phyloP scores from a whole-genome alignment of 2,329 filamentous ascomycete genomes.

The Aspergillus luchuensis region DNA sequence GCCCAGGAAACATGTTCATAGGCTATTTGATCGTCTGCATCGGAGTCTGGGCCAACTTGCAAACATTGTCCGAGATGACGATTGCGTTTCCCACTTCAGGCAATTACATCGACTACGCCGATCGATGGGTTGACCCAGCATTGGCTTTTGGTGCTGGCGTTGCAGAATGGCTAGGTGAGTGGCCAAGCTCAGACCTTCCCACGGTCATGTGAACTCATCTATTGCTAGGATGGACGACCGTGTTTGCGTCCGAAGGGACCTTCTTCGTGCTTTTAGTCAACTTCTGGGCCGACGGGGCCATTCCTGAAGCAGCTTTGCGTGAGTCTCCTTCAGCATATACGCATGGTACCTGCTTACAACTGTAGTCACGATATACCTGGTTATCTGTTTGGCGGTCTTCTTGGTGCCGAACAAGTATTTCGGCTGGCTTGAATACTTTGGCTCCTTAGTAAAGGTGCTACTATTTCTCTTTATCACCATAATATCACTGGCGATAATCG shows the following conservation, averaged over 20 bases:
- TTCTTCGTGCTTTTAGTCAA: slow-evolving; percentile 13
- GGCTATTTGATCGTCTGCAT: slow-evolving; percentile 9
- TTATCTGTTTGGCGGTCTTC: slow-evolving; percentile 27
- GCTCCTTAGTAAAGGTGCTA: slow-evolving; percentile 42
- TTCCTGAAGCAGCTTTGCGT: slow-evolving; percentile 13
- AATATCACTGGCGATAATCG: slow-evolving; percentile 40
- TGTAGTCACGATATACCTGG: slow-evolving; percentile 15
- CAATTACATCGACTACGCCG: slow-evolving; percentile 43
- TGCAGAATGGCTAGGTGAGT: slow-evolving; percentile 24
- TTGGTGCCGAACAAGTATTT: slow-evolving; percentile 34
- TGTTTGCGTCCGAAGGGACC: slow-evolving; percentile 11
- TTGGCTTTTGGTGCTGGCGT: slow-evolving; percentile 42
- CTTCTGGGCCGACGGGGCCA: slow-evolving; percentile 3
- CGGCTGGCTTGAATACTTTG: slow-evolving; percentile 42
- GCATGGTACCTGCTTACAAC: not conserved
- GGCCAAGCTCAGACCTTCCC: not conserved
- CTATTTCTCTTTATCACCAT: slow-evolving; percentile 42
- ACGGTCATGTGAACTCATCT: not conserved
- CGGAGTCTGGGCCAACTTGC: slow-evolving; percentile 15
- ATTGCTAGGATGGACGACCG: slow-evolving; percentile 10
- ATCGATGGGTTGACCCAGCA: slow-evolving; percentile 42
- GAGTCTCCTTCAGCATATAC: not conserved
- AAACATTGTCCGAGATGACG: slow-evolving; percentile 15
- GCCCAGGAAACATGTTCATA: slow-evolving; percentile 11
- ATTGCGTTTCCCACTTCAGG: slow-evolving; percentile 33